Evolutionary conservation across 208 protist species (phyloP).

Genomic region (Leishmania mexicana): DNA sequence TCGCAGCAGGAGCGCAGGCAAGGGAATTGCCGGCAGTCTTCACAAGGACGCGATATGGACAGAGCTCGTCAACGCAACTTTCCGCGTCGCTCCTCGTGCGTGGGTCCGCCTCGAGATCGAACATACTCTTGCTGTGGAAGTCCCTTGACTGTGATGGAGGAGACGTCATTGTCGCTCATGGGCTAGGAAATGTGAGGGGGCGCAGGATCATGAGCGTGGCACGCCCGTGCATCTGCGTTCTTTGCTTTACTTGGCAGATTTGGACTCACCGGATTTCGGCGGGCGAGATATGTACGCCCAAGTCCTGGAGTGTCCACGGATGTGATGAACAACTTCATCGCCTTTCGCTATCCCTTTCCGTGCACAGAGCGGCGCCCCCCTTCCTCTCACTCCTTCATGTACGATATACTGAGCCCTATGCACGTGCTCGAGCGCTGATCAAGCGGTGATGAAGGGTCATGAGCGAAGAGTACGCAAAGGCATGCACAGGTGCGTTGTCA

Average conservation of each 20-base stretch:
- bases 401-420: neutral
- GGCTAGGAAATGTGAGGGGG: neutral
- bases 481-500: neutral
- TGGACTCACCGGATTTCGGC: neutral
- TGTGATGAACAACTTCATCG: neutral
- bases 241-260: neutral
- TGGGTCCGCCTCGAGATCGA: neutral
- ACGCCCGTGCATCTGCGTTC: neutral
- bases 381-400: neutral
- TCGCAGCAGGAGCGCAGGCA: neutral
- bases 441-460: neutral
- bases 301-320: neutral
- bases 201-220: neutral
- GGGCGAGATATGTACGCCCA: neutral
- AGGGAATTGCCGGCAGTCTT: neutral
- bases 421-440: neutral
- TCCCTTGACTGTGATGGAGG: neutral
- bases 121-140: neutral
- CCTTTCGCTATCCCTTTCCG: neutral
- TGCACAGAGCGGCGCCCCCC: neutral
- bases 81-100: neutral
- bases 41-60: neutral
- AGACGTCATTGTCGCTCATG: neutral
- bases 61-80: neutral
- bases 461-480: neutral